Evolutionary conservation across 495 filamentous ascomycete species (phyloP), one percentile per base, ranked within the genome.

Genomic region (Aspergillus nanangensis): DNA sequence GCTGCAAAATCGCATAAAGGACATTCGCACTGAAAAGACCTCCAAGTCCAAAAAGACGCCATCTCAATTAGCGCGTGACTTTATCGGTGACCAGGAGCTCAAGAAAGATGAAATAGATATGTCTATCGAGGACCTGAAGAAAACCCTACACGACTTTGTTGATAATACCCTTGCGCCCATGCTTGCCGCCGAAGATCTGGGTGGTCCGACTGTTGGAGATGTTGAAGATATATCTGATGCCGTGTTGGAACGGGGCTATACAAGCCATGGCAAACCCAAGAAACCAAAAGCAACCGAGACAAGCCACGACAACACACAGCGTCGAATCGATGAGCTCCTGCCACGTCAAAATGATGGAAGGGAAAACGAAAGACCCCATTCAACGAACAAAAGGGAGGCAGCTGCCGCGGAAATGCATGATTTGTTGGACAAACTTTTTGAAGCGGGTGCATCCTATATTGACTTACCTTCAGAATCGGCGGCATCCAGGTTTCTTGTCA

Each of bases 131-230:
- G 70, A 62, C 8, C 66, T 93, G 19, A 72, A 84, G 11, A 69
- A 72, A 21, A 76, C 78, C 2, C 71, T 94, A 15, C 75, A 85
- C 52, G 72, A 66, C n/a, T 95, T 95, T 45, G 79, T 91, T 14
- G 77, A 85, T 45, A 69, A 82, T 13, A 76, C 84, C 33, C 76
- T 96, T 2, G 86, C 85, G 5, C 65, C 76, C 0, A 90, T 92
- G 88, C 70, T 96, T 23, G 89, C 89, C 11, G 87, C 87, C 0
- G 90, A 96, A 67, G 86, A 88, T 55, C 72, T 89, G 8, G 90
- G 90, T 4, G 90, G 90, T 0, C 90, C 90, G 1, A 82, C 88
- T 5, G 87, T 91, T 1, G 90, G 90, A 9, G 83, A 89, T 51
- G 66, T 81, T 34, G 62, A 82, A 44, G 81, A 84, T 10, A 71